Base-by-base conservation (phyloP, 148 eudicot genomes). In the Dianthus caryophyllus region DNA sequence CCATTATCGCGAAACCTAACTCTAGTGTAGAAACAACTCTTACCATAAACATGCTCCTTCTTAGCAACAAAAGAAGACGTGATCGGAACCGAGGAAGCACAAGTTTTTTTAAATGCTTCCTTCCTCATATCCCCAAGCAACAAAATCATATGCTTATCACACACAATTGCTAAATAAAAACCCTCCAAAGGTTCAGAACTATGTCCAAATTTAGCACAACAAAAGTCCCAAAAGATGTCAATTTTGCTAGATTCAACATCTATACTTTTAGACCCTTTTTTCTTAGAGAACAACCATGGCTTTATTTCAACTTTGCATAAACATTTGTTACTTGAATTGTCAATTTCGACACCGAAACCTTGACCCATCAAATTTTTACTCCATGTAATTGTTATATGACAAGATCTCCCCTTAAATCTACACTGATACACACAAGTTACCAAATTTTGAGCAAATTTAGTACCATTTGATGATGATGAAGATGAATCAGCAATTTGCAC, bases 251-350 rank as follows among this genome's bases (percentile, higher is more conserved):
- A 79, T 36, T 81, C 82, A 62, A 77, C 74, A 57, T 78, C 83
- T 58, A 81, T 68, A 29, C 70, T 76, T 55, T 84, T 84, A 4
- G 77, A 84, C 56, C 87, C 87, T 79, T 76, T 84, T 52, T 72
- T 81, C 79, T 81, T 84, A 27, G 87, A 84, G 68, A 84, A 84
- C 70, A 81, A 79, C 84, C 85, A 81, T 38, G 85, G 85, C 60
- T 81, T 84, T 27, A 84, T 70, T 65, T 84, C 87, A 71, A 77
- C 83, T 75, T 84, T 84, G 72, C 84, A 81, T 24, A 81, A 57
- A 55, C 76, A 76, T n/a, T 74, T 83, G 24, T 84, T 81, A 47
- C 67, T 66, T 24, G 74, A 73, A 84, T 81, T 81, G 69, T 84
- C 85, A 72, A 84, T 81, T 33, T 75, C 87, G 64, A 84, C 79